Evolutionary conservation across 1,284 basidiomycete species (phyloP), one percentile per base, ranked within the genome.

Genomic region (Fistulinella staudtii): DNA sequence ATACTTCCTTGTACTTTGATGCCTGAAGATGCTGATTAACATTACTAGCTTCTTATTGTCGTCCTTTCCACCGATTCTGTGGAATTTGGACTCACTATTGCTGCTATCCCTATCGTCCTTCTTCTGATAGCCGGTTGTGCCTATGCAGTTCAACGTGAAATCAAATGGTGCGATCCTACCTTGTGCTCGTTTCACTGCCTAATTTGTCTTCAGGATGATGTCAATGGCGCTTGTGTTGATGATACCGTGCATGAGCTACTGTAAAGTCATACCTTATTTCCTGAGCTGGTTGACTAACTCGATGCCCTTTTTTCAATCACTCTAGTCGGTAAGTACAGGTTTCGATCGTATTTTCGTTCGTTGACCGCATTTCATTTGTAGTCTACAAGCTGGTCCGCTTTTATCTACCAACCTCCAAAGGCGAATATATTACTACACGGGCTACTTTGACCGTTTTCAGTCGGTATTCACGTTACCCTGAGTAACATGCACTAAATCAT

Each of bases 381-480:
- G 85, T 87, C 43, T 91, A 85, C 65, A 91, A 91, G 59, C 75
- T 91, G 21, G 77, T 83, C 45, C 79, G 88, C 23, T 85, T 90
- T 68, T 91, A 85, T 60, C 66, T 77, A 27, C 82, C 84, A 8
- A 51, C 55, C 8, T 80, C 83, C 7, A 53, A 66, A 35, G 54
- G 36, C 0, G 68, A 76, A 53, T 90, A 90, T 55, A 56, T 65
- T 18, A 80, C 84, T 18, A 89, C 87, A 14, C 73, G 86, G 47
- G 81, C 74, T 49, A 89, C 85, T n/a, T 70, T 85, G 20, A 87
- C 81, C 17, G 76, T 78, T 33, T 92, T 85, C 72, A 89, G 89
- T 92, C 56, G 54, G 88, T 73, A 14, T 1, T 30, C 28, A 30
- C 20, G 5, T 36, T 36, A n/a, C 36, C 21, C 13, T 1, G 7